These are phyloP conservation scores for Irpex rosettiformis DNA, from an alignment of 1,284 basidiomycete genomes.

Conservation along the genomic window DNA sequence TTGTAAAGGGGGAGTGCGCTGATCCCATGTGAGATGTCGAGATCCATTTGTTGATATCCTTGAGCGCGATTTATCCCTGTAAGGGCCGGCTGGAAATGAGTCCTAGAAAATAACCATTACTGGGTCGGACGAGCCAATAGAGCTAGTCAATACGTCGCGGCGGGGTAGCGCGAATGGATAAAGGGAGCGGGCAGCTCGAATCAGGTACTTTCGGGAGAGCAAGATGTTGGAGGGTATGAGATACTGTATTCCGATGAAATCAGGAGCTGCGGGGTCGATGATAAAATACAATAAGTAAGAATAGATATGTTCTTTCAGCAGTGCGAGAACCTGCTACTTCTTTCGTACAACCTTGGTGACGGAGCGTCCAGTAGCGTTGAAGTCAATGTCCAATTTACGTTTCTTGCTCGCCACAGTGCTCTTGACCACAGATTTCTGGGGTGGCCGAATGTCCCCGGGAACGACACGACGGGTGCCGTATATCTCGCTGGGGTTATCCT, in stretches of 20 bases:
- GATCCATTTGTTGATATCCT: too few species aligned
- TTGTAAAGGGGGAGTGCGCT: too few species aligned
- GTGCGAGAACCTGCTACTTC: not conserved
- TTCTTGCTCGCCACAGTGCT: not conserved
- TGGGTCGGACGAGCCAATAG: too few species aligned
- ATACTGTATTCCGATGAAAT: not conserved
- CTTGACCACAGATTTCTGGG: not conserved
- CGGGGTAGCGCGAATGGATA: too few species aligned
- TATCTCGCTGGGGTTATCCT: slow-evolving; percentile 3
- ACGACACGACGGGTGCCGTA: not conserved
- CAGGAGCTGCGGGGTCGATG: not conserved
- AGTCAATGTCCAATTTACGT: slow-evolving; percentile 1
- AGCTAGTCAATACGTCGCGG: too few species aligned
- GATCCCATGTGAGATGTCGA: too few species aligned
- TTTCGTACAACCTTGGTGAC: not conserved
- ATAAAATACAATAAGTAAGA: not conserved
- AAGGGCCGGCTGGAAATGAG: too few species aligned
- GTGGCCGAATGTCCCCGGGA: not conserved
- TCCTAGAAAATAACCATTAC: too few species aligned
- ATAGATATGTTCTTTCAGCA: not conserved
- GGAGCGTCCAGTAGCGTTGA: not conserved
- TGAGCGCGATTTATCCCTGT: too few species aligned
- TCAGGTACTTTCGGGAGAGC: too few species aligned
- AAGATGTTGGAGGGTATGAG: too few species aligned
- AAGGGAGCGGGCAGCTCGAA: too few species aligned